phyloP scores from a whole-genome alignment of 257 asterid species.

The Anisodus acutangulus region DNA sequence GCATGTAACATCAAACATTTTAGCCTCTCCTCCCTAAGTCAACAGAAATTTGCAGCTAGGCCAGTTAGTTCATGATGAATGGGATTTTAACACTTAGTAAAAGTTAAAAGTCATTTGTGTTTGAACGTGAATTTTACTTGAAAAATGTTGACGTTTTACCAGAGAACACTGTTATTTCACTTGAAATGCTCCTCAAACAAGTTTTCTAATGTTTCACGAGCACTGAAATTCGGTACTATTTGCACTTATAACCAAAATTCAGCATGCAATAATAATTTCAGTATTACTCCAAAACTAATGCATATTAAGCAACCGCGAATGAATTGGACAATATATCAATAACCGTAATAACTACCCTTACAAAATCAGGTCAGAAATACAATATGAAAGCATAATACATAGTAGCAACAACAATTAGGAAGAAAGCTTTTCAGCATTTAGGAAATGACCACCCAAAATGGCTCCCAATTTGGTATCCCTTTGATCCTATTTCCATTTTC shows the following conservation, averaged over 20 bases:
- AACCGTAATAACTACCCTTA: background rate
- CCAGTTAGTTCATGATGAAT: background rate
- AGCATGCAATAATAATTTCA: background rate
- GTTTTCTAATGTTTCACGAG: background rate
- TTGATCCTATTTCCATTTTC: background rate
- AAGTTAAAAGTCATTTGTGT: background rate
- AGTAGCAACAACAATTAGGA: background rate
- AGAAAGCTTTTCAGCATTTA: background rate
- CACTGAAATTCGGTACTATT: too few relatives aligned
- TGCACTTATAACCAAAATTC: background rate
- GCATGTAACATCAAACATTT: background rate
- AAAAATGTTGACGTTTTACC: background rate
- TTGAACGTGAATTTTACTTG: too few relatives aligned
- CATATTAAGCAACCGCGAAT: background rate
- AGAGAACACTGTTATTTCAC: background rate
- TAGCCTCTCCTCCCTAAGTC: background rate
- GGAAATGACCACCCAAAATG: conserved; percentile 12
- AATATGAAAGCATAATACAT: background rate
- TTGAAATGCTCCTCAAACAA: background rate
- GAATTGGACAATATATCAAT: background rate
- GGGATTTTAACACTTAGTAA: background rate
- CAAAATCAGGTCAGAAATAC: background rate
- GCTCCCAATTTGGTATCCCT: conserved; percentile 23
- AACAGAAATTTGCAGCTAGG: background rate
- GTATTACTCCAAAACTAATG: background rate